Evolutionary conservation across 106 monocot genomes (phyloP), one percentile per base, ranked within the genome.

Genomic region (Platanthera zijinensis): DNA sequence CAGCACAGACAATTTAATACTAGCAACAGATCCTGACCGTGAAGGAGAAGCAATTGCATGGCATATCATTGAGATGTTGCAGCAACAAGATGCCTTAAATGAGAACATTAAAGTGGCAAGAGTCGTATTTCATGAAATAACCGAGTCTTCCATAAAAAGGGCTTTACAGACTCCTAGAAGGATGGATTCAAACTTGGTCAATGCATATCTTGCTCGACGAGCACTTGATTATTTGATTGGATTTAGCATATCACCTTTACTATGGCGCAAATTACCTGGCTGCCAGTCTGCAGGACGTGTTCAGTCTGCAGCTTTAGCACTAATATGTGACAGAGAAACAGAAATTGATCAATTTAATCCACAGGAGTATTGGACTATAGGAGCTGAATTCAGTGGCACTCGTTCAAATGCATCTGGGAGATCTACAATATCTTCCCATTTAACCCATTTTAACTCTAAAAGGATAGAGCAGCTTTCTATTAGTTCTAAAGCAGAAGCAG

Each of bases 21-120:
- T 97, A 79, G 97, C 97, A 77, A 92, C 94, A 48, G 97, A 97
- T 88, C 94, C 94, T 78, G 97, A 97, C 52, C 89, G 97, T 73
- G 97, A 97, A 88, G 97, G 97, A 56, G 97, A 97, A 89, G 94
- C 97, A 78, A 97, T 97, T 80, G 97, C 97, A 63, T 97, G 97
- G 97, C 97, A 97, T 80, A 88, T 97, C 73, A 81, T 74, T 51
- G 93, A 97, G 72, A 97, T 97, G 97, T 78, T 97, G 74, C 79
- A 82, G 47, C 97, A 94, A 18, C 97, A 97, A 83, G 94, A 93
- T 81, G 89, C 89, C 74, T 88, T 97, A 53, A 80, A 72, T 74
- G 80, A 83, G 76, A 74, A 90, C 48, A 74, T 97, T 74, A 87
- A 69, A 18, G 87, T 97, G 39, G 57, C 86, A 73, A 86, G 97